Conservation (phyloP, 805 yeast species). For the Phaffomyces thermotolerans region DNA sequence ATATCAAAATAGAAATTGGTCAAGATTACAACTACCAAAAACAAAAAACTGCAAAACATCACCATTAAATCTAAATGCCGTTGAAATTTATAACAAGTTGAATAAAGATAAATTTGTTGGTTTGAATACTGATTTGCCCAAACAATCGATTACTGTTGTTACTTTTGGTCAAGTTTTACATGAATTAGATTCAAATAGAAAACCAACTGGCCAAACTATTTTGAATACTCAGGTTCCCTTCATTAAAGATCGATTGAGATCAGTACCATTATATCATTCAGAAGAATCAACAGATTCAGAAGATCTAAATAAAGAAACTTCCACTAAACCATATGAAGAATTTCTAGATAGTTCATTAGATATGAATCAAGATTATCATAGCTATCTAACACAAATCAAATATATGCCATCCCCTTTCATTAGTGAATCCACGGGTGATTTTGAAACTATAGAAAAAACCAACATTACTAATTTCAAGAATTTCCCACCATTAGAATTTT, state of each 20-base stretch:
- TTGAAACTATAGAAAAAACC: background rate
- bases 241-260: slow-evolving; percentile 12
- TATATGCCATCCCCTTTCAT: slow-evolving; percentile 39
- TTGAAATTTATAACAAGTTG: background rate
- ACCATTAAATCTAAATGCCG: slow-evolving; percentile 6
- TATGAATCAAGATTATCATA: slow-evolving; percentile 20
- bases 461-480: slow-evolving; percentile 22
- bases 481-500: slow-evolving; percentile 50
- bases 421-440: background rate
- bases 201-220: slow-evolving; percentile 5
- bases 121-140: background rate
- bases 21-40: slow-evolving; percentile 18
- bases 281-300: background rate
- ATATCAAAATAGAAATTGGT: slow-evolving; percentile 16
- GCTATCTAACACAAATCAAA: slow-evolving; percentile 36
- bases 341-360: slow-evolving; percentile 5
- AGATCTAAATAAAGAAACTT: background rate
- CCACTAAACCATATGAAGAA: background rate
- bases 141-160: slow-evolving; percentile 8
- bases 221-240: slow-evolving; percentile 18
- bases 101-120: background rate
- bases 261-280: slow-evolving; percentile 13
- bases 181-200: slow-evolving; percentile 4
- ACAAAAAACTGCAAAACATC: background rate
- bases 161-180: slow-evolving; percentile 19